Evolutionary conservation across 2,329 filamentous ascomycete species (phyloP), one percentile per base, ranked within the genome.

Genomic region (Plectosphaerella cucumerina): DNA sequence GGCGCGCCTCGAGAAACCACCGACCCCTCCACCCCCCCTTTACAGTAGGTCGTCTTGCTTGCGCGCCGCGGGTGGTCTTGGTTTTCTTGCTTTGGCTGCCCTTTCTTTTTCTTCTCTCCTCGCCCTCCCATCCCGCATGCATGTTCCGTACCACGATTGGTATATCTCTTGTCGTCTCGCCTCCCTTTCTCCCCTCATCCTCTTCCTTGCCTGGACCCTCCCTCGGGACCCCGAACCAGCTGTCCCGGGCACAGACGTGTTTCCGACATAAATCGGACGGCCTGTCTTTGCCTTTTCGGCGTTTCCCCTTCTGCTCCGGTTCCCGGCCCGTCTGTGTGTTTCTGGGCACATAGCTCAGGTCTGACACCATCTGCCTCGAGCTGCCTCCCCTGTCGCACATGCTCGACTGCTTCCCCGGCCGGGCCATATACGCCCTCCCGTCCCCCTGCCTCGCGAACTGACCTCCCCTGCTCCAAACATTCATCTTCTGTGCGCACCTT

Each of bases 191-290:
- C 12, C 20, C 23, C 34, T 6, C 45, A 39, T 34, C 17, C 23
- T 15, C 43, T 15, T 17, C 15, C 12, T n/a, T 33, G 43, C 9
- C 26, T 17, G 43, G 18, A 26, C 23, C 15, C 31, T 45, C 31
- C 43, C 35, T 39, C 34, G 17, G 39, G n/a, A 5, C 17, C 39
- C 39, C 35, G 15, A 15, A 37, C 14, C 35, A 37, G 5, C 35
- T 37, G 35, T 34, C 18, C 15, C 22, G 34, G 45, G 34, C 20
- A 47, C 33, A 47, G 45, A 35, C 34, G 18, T 35, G 21, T 47
- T 47, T 47, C 45, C 45, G 33, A 47, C 45, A 41, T 47, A 47
- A 39, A 47, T 47, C 45, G 45, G 45, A 23, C 45, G 17, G 26
- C 18, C 18, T 42, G 10, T 42, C 39, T 42, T 21, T 42, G 4